These are phyloP conservation scores for Phytophthora fragariaefolia DNA, from an alignment of 352 stramenopile genomes.

Conservation along the genomic window DNA sequence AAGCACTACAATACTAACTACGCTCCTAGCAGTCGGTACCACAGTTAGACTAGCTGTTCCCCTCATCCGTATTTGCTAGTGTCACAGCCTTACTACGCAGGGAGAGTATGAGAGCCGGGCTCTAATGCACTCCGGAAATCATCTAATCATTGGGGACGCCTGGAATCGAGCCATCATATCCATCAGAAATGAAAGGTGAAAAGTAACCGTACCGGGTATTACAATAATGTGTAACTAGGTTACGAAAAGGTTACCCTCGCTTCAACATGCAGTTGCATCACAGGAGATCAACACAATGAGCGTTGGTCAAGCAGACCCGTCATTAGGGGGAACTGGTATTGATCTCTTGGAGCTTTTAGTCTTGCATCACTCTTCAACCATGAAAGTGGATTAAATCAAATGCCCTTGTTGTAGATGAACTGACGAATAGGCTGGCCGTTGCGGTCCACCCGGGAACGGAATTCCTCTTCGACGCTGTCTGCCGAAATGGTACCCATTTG, in stretches of 20 bases:
- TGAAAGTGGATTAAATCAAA: constrained; percentile 34
- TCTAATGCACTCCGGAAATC: constrained; percentile 54
- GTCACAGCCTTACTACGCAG: constrained; percentile 41
- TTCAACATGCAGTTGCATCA: not conserved
- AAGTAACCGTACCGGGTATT: no score
- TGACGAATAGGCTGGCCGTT: constrained; percentile 60
- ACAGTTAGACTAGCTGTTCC: constrained; percentile 12
- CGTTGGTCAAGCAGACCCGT: no score
- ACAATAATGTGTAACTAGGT: not conserved
- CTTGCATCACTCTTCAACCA: not conserved
- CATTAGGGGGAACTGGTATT: no score
- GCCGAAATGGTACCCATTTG: constrained; percentile 79
- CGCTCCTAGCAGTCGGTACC: no score
- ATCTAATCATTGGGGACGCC: constrained; percentile 45
- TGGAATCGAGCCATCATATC: not conserved
- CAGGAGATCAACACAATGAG: no score
- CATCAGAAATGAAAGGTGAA: no score
- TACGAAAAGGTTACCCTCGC: not conserved
- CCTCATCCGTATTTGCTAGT: constrained; percentile 37
- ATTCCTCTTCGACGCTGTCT: constrained; percentile 67
- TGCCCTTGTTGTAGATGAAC: constrained; percentile 88
- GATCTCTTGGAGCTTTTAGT: no score
- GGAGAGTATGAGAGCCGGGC: constrained; percentile 42
- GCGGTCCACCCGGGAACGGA: constrained; percentile 63
- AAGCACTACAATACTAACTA: no score